A percentile compares a stretch with the other conserved stretches of the same genome.
Evolutionary conservation across 179 eudicot genomes (phyloP).

Genomic region (Kewa caespitosa): DNA sequence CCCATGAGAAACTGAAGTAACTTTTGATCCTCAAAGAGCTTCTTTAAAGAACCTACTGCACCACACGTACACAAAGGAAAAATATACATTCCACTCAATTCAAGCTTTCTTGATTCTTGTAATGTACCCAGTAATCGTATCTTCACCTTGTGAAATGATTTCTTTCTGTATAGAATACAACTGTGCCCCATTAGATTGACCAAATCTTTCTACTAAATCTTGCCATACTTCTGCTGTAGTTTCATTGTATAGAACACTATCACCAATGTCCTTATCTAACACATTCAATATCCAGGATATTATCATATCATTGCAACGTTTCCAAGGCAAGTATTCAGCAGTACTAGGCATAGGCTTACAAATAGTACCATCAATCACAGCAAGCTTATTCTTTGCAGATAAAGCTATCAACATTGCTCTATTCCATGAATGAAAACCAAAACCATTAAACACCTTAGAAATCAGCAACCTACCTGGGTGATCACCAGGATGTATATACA

Average conservation of each 20-base stretch:
- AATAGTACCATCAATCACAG: too few species aligned
- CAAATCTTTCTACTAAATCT: neutral
- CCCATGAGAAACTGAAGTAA: neutral
- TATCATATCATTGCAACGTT: neutral
- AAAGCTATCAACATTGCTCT: neutral
- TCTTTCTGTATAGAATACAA: neutral
- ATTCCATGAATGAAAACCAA: neutral
- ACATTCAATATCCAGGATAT: neutral
- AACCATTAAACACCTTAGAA: neutral
- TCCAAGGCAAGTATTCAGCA: too few species aligned
- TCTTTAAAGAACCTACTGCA: neutral
- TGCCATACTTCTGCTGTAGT: neutral
- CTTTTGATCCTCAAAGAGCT: neutral
- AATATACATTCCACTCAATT: neutral
- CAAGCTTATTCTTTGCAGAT: neutral
- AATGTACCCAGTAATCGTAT: neutral
- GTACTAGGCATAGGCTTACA: too few species aligned
- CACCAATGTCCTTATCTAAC: neutral
- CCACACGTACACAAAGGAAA: neutral
- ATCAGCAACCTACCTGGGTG: neutral
- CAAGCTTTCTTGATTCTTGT: neutral
- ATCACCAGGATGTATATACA: neutral
- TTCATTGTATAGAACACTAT: neutral
- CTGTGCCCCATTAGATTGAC: neutral
- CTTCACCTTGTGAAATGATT: neutral